Percentiles rank a stretch among this genome's conserved stretches.
These are phyloP conservation scores for Trifolium fragiferum DNA, from an alignment of 306 rosid species.

Conservation along the genomic window DNA sequence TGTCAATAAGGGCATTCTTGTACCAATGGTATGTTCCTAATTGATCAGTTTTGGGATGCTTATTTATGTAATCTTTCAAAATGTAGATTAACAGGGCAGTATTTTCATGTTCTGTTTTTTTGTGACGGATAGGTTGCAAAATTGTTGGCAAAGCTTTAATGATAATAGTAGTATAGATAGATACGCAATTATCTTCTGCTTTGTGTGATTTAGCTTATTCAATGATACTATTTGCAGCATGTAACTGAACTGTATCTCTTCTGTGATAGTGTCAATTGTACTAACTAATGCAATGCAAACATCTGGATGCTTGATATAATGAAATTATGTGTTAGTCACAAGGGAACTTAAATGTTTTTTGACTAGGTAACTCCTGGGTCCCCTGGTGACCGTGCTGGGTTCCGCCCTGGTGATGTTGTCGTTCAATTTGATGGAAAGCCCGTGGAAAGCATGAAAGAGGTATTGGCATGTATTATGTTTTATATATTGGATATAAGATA, in stretches of 20 bases:
- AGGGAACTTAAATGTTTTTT: slow-evolving; percentile 34
- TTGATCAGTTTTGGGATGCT: background rate
- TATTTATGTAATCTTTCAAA: background rate
- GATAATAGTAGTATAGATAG: slow-evolving; percentile 5
- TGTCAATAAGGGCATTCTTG: slow-evolving; percentile 77
- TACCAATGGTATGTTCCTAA: slow-evolving; percentile 64
- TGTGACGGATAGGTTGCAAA: slow-evolving; percentile 4
- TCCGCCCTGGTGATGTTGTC: slow-evolving; percentile 80
- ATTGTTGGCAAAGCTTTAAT: slow-evolving; percentile 8
- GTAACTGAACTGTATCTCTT: background rate
- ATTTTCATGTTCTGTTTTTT: slow-evolving; percentile 18
- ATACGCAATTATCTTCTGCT: background rate
- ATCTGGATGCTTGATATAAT: background rate
- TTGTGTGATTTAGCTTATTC: background rate
- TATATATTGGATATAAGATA: background rate
- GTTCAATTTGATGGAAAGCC: slow-evolving; percentile 81
- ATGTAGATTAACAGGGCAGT: slow-evolving; percentile 16
- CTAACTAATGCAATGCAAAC: background rate
- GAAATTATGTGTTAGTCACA: slow-evolving; percentile 8
- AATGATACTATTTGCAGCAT: background rate
- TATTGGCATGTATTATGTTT: slow-evolving; percentile 37
- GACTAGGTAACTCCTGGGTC: slow-evolving; percentile 86
- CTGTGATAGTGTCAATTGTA: slow-evolving; percentile 2
- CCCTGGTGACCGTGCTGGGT: slow-evolving; percentile 85
- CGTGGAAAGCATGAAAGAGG: slow-evolving; percentile 75